A percentile compares a stretch with the other conserved stretches of the same genome.
phyloP scores from a whole-genome alignment of 345 rosid species.

The Acer saccharum region DNA sequence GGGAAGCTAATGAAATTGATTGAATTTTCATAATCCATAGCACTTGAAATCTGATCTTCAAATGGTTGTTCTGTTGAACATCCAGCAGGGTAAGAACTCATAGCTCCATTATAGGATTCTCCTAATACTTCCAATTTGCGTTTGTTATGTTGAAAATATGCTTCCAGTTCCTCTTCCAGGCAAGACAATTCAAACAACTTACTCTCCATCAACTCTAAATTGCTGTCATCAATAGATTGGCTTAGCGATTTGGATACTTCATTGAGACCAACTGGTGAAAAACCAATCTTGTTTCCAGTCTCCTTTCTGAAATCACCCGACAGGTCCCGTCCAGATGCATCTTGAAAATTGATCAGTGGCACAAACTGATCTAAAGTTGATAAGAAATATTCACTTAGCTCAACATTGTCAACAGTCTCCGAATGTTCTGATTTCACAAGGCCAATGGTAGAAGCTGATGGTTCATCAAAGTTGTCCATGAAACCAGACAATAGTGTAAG shows the following conservation, averaged over 20 bases:
- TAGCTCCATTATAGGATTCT: conserved; percentile 24
- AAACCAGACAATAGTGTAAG: conserved; percentile 14
- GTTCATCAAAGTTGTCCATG: conserved; percentile 28
- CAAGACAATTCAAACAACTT: conserved; percentile 38
- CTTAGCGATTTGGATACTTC: conserved; percentile 25
- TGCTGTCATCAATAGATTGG: conserved; percentile 22
- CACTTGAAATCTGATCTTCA: conserved; percentile 20
- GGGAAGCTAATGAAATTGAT: conserved; percentile 39
- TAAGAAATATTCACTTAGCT: conserved; percentile 8
- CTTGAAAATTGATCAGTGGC: conserved; percentile 16
- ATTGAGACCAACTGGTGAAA: conserved; percentile 14
- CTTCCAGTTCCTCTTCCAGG: conserved; percentile 39
- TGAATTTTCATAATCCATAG: not conserved
- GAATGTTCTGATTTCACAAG: conserved; percentile 24
- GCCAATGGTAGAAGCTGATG: conserved; percentile 22
- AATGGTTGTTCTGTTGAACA: conserved; percentile 18
- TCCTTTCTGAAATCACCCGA: conserved; percentile 26
- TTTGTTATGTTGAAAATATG: conserved; percentile 22
- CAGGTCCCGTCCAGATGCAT: conserved; percentile 24
- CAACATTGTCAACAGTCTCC: conserved; percentile 22
- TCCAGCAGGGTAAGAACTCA: conserved; percentile 20
- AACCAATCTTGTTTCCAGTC: conserved; percentile 3
- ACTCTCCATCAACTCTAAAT: conserved; percentile 35
- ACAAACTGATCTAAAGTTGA: conserved; percentile 21
- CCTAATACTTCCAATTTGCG: conserved; percentile 19